Percentiles rank a stretch among this genome's conserved stretches.
phyloP scores from a whole-genome alignment of 2,329 filamentous ascomycete genomes.

The Clonostachys rhizophaga region DNA sequence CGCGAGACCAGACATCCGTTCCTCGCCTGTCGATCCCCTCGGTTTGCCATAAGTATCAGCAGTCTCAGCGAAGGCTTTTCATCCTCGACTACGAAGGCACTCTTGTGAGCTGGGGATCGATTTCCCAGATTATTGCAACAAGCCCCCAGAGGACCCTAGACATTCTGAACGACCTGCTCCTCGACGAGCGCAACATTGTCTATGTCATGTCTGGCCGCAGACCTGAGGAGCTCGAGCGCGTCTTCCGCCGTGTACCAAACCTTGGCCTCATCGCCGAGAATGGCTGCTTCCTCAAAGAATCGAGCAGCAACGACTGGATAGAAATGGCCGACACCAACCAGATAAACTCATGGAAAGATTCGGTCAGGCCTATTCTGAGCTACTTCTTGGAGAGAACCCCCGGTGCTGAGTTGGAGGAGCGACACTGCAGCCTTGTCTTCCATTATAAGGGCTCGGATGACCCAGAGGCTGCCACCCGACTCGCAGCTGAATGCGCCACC shows the following conservation, averaged over 20 bases:
- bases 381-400: constrained; percentile 91
- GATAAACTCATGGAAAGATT: constrained; percentile 75
- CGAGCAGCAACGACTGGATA: constrained; percentile 65
- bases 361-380: constrained; percentile 74
- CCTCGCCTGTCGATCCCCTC: constrained; percentile 72
- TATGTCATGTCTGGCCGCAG: constrained; percentile 92
- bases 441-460: constrained; percentile 84
- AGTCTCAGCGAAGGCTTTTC: constrained; percentile 68
- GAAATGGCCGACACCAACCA: constrained; percentile 70
- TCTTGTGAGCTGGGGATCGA: constrained; percentile 79
- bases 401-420: constrained; percentile 81
- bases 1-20: constrained; percentile 79
- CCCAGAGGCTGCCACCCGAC: constrained; percentile 66
- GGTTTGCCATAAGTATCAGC: constrained; percentile 62
- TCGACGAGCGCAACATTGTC: constrained; percentile 77
- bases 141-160: constrained; percentile 81
- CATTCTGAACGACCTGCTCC: constrained; percentile 73
- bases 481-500: constrained; percentile 84
- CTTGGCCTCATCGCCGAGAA: constrained; percentile 93
- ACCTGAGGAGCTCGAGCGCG: constrained; percentile 80
- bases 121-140: constrained; percentile 78
- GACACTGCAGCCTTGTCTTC: constrained; percentile 88
- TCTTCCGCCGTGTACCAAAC: constrained; percentile 79
- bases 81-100: constrained; percentile 94
- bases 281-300: constrained; percentile 81